Evolutionary conservation across 176 grass and related monocot species (phyloP).

Genomic region (Lolium rigidum): DNA sequence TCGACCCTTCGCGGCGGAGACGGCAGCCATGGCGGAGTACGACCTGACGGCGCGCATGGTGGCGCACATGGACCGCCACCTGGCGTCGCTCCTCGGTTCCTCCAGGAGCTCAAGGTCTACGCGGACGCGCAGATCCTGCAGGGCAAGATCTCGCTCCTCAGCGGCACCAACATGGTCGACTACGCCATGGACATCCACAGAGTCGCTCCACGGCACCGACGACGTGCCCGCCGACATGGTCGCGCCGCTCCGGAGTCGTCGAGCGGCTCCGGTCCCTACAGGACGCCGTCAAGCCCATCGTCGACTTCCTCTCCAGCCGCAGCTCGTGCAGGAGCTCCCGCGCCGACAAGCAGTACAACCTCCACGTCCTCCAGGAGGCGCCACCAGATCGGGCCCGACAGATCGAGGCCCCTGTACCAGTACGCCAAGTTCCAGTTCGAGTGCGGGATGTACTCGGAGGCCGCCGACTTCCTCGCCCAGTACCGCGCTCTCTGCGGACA

Average conservation of each 20-base stretch:
- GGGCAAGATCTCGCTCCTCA: slow-evolving; percentile 88
- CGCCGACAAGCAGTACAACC: slow-evolving; percentile 86
- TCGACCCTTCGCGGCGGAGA: too few species aligned
- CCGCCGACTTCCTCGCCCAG: slow-evolving; percentile 83
- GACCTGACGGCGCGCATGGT: slow-evolving; percentile 73
- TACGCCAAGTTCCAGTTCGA: slow-evolving; percentile 96
- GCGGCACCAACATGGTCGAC: slow-evolving; percentile 97
- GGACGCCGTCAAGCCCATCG: slow-evolving; percentile 65
- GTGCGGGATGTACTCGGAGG: slow-evolving; percentile 88
- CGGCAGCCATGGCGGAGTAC: slow-evolving; percentile 56
- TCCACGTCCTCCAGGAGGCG: slow-evolving; percentile 86
- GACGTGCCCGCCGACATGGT: slow-evolving; percentile 86
- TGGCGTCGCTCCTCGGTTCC: slow-evolving; percentile 83
- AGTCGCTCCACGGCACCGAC: slow-evolving; percentile 79
- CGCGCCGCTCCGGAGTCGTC: slow-evolving; percentile 80
- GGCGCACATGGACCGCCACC: slow-evolving; percentile 72
- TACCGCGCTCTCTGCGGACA: slow-evolving; percentile 89
- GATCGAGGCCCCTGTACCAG: slow-evolving; percentile 86
- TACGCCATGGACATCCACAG: slow-evolving; percentile 99
- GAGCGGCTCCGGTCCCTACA: slow-evolving; percentile 70
- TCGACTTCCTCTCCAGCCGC: slow-evolving; percentile 74
- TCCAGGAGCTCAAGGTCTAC: slow-evolving; percentile 82
- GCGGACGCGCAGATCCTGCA: slow-evolving; percentile 72
- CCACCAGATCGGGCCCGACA: slow-evolving; percentile 83
- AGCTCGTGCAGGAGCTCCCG: slow-evolving; percentile 84